Base-by-base conservation (phyloP, 2,329 filamentous ascomycete genomes). In the Rugonectria rugulosa region DNA sequence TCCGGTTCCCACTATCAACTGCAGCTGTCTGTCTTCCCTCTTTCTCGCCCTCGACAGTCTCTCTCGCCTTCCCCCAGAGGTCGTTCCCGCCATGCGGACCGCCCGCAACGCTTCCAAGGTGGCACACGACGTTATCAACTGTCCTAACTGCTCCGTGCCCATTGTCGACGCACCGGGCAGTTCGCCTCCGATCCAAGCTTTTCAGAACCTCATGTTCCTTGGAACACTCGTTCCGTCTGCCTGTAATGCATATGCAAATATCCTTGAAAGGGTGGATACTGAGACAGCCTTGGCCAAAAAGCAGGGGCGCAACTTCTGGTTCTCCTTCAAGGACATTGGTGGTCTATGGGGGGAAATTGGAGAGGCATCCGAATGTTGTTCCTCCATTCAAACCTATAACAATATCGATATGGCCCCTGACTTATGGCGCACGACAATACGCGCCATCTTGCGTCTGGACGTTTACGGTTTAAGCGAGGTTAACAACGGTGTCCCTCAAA, bases 201-300 rank as follows among this genome's bases (percentile, higher is more conserved):
- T 84, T 57, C 85, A 87, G 66, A 86, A 79, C 64, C 75, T 81
- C 44, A 86, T 87, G 83, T 75, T 85, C 47, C 73, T 88, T 4
- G 82, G 79, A 6, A 79, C 83, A 2, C 76, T 88, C 24, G 72
- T 88, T 4, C 83, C 84, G 2, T 81, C 82, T 8, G 78, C 84
- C 38, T 83, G 80, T 48, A 81, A 85, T 66, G 81, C 82, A 7
- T 88, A 88, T 73, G 77, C 76, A 50, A 73, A 70, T 23, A 81
- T 88, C 41, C 73, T 88, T 11, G 70, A 72, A 43, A 77, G 84
- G 72, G 75, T 87, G 7, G 84, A 88, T 58, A 67, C 67, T n/a
- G 81, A 85, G 62, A 72, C 79, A 0, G 71, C 73, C 2, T 67
- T 63, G 1, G 84, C 83, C 10, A 73, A 73, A 36, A 67, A 69